Evolutionary conservation across 257 asterid species (phyloP).

Genomic region (Ballota nigra): DNA sequence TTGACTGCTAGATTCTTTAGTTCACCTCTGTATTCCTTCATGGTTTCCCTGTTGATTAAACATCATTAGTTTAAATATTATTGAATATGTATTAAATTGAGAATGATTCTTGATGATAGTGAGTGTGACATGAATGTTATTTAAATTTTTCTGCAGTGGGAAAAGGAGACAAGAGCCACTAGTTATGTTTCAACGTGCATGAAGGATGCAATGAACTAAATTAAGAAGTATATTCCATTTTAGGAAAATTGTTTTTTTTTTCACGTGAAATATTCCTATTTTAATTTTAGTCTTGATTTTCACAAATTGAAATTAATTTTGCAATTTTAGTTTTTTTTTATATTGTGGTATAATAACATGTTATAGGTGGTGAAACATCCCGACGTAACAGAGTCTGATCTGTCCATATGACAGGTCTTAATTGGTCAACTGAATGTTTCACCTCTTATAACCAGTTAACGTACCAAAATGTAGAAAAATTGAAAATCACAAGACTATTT

Average conservation of each 20-base stretch:
- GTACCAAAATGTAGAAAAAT: too few relatives aligned
- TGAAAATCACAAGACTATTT: too few relatives aligned
- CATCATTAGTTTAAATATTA: neutral
- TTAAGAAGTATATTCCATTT: neutral
- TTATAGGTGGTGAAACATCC: too few relatives aligned
- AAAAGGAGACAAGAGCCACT: constrained; percentile 8
- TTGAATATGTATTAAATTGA: neutral
- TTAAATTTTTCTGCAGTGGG: neutral
- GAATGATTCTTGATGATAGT: neutral
- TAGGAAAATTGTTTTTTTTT: too few relatives aligned
- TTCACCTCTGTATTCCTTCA: constrained; percentile 62
- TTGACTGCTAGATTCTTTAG: constrained; percentile 56
- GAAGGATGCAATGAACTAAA: neutral
- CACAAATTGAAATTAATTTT: too few relatives aligned
- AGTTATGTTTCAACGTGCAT: constrained; percentile 22
- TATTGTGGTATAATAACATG: too few relatives aligned
- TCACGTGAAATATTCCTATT: too few relatives aligned
- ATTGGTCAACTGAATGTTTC: too few relatives aligned
- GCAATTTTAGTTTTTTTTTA: too few relatives aligned
- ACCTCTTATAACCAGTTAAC: too few relatives aligned
- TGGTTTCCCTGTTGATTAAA: constrained; percentile 53
- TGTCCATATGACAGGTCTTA: too few relatives aligned
- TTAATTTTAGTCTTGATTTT: neutral
- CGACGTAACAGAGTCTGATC: too few relatives aligned
- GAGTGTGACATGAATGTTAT: neutral